Evolutionary conservation across 192 early-diverging fungal genomes (phyloP).

Genomic region (Borealophlyctis nickersoniae): DNA sequence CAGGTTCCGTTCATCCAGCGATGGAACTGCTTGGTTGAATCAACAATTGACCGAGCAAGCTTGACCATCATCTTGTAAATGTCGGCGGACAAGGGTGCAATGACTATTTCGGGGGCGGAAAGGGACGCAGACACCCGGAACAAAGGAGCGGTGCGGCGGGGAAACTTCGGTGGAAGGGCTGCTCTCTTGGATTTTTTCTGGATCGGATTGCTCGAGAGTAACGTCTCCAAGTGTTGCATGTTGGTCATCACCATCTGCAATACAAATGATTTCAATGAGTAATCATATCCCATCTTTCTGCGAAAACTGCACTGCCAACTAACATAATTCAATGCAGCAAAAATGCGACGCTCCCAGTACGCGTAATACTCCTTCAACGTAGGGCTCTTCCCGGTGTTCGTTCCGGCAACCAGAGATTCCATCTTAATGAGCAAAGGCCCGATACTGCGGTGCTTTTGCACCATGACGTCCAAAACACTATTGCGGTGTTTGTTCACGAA

Average conservation of each 20-base stretch:
- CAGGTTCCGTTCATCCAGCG: constrained; percentile 65
- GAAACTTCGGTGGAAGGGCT: constrained; percentile 10
- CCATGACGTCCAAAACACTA: constrained; percentile 44
- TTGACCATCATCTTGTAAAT: constrained; percentile 66
- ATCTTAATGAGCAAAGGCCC: constrained; percentile 63
- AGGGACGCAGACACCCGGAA: constrained; percentile 57
- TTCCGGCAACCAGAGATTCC: constrained; percentile 61
- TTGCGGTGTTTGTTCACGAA: constrained; percentile 51
- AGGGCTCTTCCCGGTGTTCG: constrained; percentile 60
- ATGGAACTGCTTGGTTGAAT: constrained; percentile 60
- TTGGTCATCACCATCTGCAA: constrained; percentile 57
- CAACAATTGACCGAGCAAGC: constrained; percentile 52
- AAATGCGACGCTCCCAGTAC: constrained; percentile 54
- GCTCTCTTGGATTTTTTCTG: constrained; percentile 22
- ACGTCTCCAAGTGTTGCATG: constrained; percentile 43
- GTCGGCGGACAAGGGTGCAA: constrained; percentile 51
- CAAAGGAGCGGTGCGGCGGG: constrained; percentile 38
- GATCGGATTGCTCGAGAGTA: constrained; percentile 29
- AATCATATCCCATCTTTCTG: neutral
- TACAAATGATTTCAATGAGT: neutral
- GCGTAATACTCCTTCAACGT: constrained; percentile 58
- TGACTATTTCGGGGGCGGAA: constrained; percentile 59
- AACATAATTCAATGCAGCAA: constrained; percentile 50
- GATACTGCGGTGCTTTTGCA: constrained; percentile 54
- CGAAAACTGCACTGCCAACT: constrained; percentile 7